These are phyloP conservation scores for Cenchrus purpureus DNA, from an alignment of 176 grass and related monocot species.

Conservation along the genomic window DNA sequence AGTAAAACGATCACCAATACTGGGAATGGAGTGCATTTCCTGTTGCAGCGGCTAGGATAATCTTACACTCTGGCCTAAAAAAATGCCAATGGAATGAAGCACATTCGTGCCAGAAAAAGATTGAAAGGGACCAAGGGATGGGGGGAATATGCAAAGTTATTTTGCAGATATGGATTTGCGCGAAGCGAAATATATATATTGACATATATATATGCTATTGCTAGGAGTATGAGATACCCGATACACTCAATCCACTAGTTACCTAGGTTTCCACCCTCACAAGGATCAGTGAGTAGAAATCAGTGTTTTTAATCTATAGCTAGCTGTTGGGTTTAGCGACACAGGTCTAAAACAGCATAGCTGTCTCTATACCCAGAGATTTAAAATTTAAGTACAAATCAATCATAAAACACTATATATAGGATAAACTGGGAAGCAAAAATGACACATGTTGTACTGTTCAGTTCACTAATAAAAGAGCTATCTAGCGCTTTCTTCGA, in stretches of 20 bases:
- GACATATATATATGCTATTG: neutral
- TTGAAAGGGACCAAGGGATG: conserved; percentile 32
- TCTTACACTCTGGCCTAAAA: neutral
- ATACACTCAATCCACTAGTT: neutral
- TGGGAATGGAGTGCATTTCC: no score
- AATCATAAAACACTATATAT: neutral
- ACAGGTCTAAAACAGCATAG: no score
- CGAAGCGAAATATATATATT: conserved; percentile 18
- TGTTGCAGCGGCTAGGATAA: neutral
- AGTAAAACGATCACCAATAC: no score
- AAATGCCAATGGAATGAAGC: neutral
- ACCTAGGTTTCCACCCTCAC: conserved; percentile 4
- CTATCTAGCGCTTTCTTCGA: neutral
- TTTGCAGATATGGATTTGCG: conserved; percentile 13
- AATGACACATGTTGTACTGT: neutral
- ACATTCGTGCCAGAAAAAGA: conserved; percentile 34
- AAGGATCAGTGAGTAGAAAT: neutral
- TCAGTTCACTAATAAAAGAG: neutral
- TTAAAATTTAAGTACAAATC: no score
- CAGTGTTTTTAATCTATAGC: no score
- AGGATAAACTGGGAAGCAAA: neutral
- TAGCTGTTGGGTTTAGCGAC: no score
- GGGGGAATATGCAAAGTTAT: neutral
- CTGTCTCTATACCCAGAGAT: no score
- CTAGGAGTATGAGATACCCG: conserved; percentile 38